These are phyloP conservation scores for Monosporascus ibericus DNA, from an alignment of 2,329 filamentous ascomycete genomes.

Conservation along the genomic window DNA sequence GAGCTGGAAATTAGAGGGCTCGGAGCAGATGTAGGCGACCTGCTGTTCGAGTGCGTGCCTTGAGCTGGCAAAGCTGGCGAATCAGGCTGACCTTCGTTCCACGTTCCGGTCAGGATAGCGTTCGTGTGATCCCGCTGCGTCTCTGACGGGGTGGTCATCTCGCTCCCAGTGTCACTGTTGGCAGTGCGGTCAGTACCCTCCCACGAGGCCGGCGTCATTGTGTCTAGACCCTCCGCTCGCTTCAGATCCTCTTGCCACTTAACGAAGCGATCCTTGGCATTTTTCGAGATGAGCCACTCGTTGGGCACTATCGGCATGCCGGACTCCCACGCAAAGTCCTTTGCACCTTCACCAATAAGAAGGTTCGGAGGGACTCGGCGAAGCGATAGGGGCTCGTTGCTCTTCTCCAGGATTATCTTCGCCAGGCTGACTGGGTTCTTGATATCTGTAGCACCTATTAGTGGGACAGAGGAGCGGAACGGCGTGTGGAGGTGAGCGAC, in stretches of 20 bases:
- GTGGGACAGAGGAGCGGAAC: neutral
- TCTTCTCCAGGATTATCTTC: conserved; percentile 72
- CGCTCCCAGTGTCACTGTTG: conserved; percentile 5
- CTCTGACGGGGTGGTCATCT: conserved; percentile 10
- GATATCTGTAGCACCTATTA: conserved; percentile 57
- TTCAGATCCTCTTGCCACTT: conserved; percentile 73
- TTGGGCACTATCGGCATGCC: conserved; percentile 68
- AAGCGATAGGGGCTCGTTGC: conserved; percentile 71
- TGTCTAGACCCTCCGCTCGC: conserved; percentile 47
- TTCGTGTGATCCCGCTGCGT: conserved; percentile 43
- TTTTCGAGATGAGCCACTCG: conserved; percentile 72
- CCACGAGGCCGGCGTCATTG: conserved; percentile 18
- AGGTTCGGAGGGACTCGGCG: conserved; percentile 89
- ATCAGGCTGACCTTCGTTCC: conserved; percentile 59
- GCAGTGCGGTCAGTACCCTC: conserved; percentile 12
- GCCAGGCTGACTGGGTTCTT: conserved; percentile 89
- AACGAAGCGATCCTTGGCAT: conserved; percentile 70
- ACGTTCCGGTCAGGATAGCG: conserved; percentile 50
- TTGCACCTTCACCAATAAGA: conserved; percentile 78
- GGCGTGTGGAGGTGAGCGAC: conserved; percentile 28
- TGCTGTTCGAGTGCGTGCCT: conserved; percentile 15
- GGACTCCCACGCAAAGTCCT: conserved; percentile 75
- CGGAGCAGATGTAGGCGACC: neutral
- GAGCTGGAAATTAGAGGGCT: conserved; percentile 8
- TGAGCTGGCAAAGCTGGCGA: conserved; percentile 46